Evolutionary conservation across 106 monocot genomes (phyloP).

Genomic region (Dioscorea alata): DNA sequence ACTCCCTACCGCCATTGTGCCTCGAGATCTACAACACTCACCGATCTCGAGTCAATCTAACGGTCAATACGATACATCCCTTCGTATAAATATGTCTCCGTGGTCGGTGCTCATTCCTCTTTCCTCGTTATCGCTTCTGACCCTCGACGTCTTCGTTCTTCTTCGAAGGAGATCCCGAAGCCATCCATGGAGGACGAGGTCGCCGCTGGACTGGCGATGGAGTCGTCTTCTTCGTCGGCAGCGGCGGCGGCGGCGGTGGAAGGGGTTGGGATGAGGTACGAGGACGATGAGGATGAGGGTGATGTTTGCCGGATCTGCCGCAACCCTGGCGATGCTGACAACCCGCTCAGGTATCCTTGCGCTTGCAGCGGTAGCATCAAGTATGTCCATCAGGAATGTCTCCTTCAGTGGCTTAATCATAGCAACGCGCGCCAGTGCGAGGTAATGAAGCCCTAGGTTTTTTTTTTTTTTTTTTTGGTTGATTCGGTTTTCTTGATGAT

Average conservation of each 20-base stretch:
- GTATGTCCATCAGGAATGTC: constrained; percentile 98
- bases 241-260: neutral
- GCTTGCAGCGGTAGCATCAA: constrained; percentile 99
- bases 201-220: neutral
- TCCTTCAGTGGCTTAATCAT: constrained; percentile 98
- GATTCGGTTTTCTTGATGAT: neutral
- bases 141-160: neutral
- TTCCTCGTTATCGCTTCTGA: too few relatives aligned
- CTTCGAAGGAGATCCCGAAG: constrained; percentile 3
- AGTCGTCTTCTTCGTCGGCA: neutral
- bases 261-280: constrained; percentile 39
- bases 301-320: constrained; percentile 99
- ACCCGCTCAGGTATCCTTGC: constrained; percentile 92
- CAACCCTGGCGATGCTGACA: constrained; percentile 72
- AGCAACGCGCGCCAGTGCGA: constrained; percentile 99
- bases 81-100: too few relatives aligned
- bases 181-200: constrained; percentile 20
- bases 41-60: too few relatives aligned
- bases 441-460: constrained; percentile 28
- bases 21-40: too few relatives aligned
- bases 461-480: too few relatives aligned
- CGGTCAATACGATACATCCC: too few relatives aligned
- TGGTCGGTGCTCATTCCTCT: too few relatives aligned
- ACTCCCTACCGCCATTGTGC: too few relatives aligned
- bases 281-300: constrained; percentile 86